Evolutionary conservation across 2,329 filamentous ascomycete genomes (phyloP).

Genomic region (Pseudopyrenochaeta lycopersici): DNA sequence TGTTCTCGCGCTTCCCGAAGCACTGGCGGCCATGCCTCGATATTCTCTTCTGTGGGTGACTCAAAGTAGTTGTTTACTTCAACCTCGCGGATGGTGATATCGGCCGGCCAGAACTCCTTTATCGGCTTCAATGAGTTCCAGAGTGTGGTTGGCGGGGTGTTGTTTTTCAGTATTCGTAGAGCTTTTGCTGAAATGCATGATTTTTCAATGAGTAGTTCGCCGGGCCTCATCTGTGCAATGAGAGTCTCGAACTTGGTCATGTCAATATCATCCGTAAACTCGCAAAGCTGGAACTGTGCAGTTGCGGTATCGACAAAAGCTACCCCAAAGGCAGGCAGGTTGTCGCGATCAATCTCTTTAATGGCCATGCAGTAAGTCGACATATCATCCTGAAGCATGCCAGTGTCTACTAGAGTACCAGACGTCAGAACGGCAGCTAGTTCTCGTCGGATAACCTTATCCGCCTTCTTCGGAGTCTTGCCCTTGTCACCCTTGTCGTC

Average conservation of each 20-base stretch:
- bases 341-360: constrained; percentile 75
- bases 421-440: constrained; percentile 89
- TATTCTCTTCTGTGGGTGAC: constrained; percentile 63
- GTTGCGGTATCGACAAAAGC: constrained; percentile 96
- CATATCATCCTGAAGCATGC: constrained; percentile 98
- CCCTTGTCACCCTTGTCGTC: constrained; percentile 64
- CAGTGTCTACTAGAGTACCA: constrained; percentile 91
- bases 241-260: constrained; percentile 98
- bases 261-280: constrained; percentile 90
- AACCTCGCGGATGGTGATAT: constrained; percentile 82
- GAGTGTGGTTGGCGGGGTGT: constrained; percentile 88
- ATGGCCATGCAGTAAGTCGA: constrained; percentile 95
- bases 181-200: constrained; percentile 86
- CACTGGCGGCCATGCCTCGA: constrained; percentile 79
- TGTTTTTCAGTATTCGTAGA: constrained; percentile 93
- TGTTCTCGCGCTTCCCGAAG: constrained; percentile 78
- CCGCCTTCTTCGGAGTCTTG: constrained; percentile 67
- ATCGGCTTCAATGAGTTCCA: constrained; percentile 92
- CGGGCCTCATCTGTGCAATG: constrained; percentile 88
- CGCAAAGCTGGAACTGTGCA: constrained; percentile 91
- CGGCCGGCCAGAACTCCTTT: constrained; percentile 90
- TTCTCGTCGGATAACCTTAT: constrained; percentile 93
- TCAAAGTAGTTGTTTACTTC: constrained; percentile 82
- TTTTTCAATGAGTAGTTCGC: constrained; percentile 87
- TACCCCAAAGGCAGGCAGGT: constrained; percentile 84